Conservation (phyloP, 148 eudicot species). For the Chenopodium album region DNA sequence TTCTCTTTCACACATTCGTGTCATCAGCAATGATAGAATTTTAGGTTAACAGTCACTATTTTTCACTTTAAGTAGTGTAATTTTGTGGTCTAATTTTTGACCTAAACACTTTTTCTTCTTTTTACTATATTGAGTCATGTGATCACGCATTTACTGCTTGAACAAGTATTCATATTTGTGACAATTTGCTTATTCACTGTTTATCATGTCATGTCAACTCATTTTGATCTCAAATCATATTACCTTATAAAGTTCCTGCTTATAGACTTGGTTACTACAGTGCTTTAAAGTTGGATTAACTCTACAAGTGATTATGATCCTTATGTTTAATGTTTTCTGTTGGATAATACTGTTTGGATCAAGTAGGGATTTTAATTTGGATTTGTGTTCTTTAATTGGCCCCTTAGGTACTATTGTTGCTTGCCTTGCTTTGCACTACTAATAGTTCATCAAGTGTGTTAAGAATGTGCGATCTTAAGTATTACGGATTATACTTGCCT, state of each 20-base stretch:
- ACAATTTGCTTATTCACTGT: background rate
- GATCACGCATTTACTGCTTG: background rate
- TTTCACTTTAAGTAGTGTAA: no score
- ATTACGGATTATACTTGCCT: no score
- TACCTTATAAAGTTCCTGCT: no score
- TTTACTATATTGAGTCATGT: background rate
- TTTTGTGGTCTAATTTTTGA: background rate
- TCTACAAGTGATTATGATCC: no score
- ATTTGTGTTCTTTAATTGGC: no score
- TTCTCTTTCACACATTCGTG: slow-evolving; percentile 15
- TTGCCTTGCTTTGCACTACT: no score
- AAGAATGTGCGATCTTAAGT: no score
- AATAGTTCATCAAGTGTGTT: no score
- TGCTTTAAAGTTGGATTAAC: background rate
- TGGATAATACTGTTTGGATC: background rate
- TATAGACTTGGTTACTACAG: no score
- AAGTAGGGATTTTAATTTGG: background rate
- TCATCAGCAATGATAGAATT: background rate
- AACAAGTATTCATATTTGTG: background rate
- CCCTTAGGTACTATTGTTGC: no score
- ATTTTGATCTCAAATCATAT: background rate
- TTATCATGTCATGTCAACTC: slow-evolving; percentile 3
- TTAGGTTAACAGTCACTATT: background rate
- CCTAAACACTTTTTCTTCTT: background rate
- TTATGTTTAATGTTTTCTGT: no score